phyloP scores from a whole-genome alignment of 2,329 filamentous ascomycete genomes.

The Lecanicillium sp. region DNA sequence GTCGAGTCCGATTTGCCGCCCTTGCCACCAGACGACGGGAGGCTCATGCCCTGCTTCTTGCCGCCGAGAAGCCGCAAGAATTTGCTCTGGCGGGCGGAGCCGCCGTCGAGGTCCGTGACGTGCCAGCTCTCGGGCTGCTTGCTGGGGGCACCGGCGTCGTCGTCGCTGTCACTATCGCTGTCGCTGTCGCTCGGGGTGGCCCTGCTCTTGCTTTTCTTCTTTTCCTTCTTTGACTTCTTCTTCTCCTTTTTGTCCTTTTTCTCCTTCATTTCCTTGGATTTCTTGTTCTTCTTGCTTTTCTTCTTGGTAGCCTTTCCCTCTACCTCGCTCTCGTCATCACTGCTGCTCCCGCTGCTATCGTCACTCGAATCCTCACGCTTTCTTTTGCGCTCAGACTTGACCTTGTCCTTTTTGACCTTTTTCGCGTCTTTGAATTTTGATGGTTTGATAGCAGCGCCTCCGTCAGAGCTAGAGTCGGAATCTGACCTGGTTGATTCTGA shows the following conservation, averaged over 20 bases:
- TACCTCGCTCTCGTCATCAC: conserved; percentile 13
- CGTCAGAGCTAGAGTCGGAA: conserved; percentile 18
- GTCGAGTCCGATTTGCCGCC: conserved; percentile 28
- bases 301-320: conserved; percentile 14
- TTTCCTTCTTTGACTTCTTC: conserved; percentile 16
- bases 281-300: not conserved
- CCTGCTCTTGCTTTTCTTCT: conserved; percentile 19
- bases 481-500: not conserved
- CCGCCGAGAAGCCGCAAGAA: conserved; percentile 46
- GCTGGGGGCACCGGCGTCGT: conserved; percentile 14
- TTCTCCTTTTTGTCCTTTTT: conserved; percentile 17
- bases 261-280: conserved; percentile 16
- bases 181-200: conserved; percentile 7
- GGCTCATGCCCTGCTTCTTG: conserved; percentile 12
- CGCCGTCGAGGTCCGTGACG: conserved; percentile 45
- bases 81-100: conserved; percentile 45
- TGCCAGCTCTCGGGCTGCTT: conserved; percentile 43
- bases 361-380: conserved; percentile 9
- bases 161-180: conserved; percentile 21
- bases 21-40: not conserved
- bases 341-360: not conserved
- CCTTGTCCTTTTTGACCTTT: conserved; percentile 17
- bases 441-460: conserved; percentile 16
- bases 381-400: conserved; percentile 10
- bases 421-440: conserved; percentile 11